phyloP scores from a whole-genome alignment of 108 stramenopile genomes.

The Parietichytrium sp. region DNA sequence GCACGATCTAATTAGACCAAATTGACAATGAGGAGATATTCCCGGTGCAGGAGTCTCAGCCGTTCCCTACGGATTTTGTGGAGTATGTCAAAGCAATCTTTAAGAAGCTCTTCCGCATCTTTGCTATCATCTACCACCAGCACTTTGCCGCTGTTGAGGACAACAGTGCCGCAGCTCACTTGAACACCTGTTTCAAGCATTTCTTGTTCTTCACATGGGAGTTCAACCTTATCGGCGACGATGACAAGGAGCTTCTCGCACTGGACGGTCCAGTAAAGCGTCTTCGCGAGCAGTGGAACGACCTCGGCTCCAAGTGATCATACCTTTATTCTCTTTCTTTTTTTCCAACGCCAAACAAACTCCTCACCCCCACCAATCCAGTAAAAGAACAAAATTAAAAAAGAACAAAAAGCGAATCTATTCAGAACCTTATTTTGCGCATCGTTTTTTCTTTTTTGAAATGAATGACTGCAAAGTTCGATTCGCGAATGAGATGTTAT shows the following conservation, averaged over 20 bases:
- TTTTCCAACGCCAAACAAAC: too few species aligned
- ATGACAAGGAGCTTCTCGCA: slow-evolving; percentile 14
- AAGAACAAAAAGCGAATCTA: too few species aligned
- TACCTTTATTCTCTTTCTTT: too few species aligned
- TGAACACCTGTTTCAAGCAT: slow-evolving; percentile 70
- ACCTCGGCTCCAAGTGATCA: too few species aligned
- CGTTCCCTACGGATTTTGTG: slow-evolving; percentile 56
- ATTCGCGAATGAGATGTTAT: too few species aligned
- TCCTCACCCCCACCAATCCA: too few species aligned
- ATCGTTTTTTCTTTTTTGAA: too few species aligned
- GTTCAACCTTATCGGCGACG: slow-evolving; percentile 50
- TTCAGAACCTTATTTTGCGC: too few species aligned
- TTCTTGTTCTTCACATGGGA: slow-evolving; percentile 61
- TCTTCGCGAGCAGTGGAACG: background rate
- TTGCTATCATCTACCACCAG: slow-evolving; percentile 61
- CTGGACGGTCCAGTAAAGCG: background rate
- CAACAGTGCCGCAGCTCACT: slow-evolving; percentile 57
- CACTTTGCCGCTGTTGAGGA: slow-evolving; percentile 55
- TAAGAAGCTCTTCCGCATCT: slow-evolving; percentile 62
- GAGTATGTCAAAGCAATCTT: slow-evolving; percentile 50
- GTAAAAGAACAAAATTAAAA: too few species aligned
- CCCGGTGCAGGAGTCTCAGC: background rate
- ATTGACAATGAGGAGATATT: slow-evolving; percentile 32
- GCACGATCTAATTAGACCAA: too few species aligned
- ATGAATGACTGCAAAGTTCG: too few species aligned